Evolutionary conservation across 345 rosid species (phyloP).

Genomic region (Trapa incisa): DNA sequence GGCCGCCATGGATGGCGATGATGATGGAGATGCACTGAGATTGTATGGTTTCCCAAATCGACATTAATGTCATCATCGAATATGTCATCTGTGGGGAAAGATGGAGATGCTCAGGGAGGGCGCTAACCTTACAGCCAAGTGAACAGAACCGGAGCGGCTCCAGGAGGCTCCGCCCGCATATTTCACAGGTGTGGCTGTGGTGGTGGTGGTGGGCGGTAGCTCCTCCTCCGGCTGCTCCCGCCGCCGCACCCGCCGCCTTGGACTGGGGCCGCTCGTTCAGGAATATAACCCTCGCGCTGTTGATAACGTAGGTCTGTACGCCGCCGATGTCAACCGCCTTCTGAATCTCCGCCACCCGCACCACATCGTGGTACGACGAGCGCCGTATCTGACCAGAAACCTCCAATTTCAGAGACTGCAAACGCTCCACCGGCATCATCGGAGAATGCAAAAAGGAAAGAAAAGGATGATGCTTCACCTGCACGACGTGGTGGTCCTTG

Average conservation of each 20-base stretch:
- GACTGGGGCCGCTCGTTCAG: conserved; percentile 81
- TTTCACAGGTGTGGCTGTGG: conserved; percentile 45
- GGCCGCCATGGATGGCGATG: background rate
- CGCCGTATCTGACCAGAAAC: conserved; percentile 43
- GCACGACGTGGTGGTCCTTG: conserved; percentile 67
- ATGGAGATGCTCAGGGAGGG: background rate
- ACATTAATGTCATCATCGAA: background rate
- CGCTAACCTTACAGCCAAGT: conserved; percentile 77
- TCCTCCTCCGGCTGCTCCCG: conserved; percentile 28
- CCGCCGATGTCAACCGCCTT: conserved; percentile 60
- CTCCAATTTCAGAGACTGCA: background rate
- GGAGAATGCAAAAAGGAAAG: too few relatives aligned
- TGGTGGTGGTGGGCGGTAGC: background rate
- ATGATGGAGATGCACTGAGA: background rate
- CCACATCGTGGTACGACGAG: conserved; percentile 88
- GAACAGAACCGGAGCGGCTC: conserved; percentile 88
- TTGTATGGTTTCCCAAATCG: background rate
- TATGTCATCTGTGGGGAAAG: background rate
- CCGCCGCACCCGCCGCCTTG: conserved; percentile 40
- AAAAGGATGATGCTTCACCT: conserved; percentile 22
- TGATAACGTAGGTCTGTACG: conserved; percentile 83
- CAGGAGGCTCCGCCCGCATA: conserved; percentile 68
- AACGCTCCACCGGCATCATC: background rate
- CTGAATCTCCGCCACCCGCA: conserved; percentile 72
- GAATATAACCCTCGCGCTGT: conserved; percentile 74